These are phyloP conservation scores for Amphichorda felina DNA, from an alignment of 2,329 filamentous ascomycete species.

Conservation along the genomic window DNA sequence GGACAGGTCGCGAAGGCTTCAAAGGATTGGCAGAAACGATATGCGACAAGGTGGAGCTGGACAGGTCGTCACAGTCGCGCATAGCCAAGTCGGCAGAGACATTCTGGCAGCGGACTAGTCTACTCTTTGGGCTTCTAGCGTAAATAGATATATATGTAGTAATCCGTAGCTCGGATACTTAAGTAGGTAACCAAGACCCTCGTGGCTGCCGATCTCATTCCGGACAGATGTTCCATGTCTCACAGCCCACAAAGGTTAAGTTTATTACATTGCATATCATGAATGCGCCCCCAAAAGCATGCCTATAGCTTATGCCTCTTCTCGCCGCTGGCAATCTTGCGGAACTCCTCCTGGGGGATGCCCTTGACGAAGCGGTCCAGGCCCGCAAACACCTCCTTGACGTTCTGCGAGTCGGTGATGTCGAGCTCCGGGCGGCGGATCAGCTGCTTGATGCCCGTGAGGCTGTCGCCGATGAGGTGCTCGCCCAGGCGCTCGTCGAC, in stretches of 20 bases:
- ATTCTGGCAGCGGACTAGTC: constrained; percentile 72
- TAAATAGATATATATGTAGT: constrained; percentile 12
- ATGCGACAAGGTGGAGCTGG: constrained; percentile 30
- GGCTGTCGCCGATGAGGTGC: constrained; percentile 68
- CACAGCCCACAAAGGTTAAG: not conserved
- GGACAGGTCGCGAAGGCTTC: constrained; percentile 16
- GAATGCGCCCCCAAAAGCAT: too few species aligned
- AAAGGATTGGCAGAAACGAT: constrained; percentile 33
- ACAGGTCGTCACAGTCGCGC: constrained; percentile 35
- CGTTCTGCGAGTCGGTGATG: constrained; percentile 62
- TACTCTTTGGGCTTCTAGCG: constrained; percentile 70
- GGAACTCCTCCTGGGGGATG: constrained; percentile 80
- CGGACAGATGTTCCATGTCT: too few species aligned
- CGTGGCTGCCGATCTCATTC: too few species aligned
- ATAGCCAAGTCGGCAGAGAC: constrained; percentile 55
- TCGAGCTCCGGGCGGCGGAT: constrained; percentile 65
- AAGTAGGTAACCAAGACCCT: too few species aligned
- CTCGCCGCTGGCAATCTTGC: constrained; percentile 71
- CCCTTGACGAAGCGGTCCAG: constrained; percentile 70
- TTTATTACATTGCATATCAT: not conserved
- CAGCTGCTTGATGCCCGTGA: constrained; percentile 76
- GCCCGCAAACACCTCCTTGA: constrained; percentile 76
- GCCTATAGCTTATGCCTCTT: constrained; percentile 84
- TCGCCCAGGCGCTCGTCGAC: constrained; percentile 69
- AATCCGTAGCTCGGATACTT: too few species aligned